Evolutionary conservation across 176 grass and related monocot genomes (phyloP).

Genomic region (Melocanna baccifera): DNA sequence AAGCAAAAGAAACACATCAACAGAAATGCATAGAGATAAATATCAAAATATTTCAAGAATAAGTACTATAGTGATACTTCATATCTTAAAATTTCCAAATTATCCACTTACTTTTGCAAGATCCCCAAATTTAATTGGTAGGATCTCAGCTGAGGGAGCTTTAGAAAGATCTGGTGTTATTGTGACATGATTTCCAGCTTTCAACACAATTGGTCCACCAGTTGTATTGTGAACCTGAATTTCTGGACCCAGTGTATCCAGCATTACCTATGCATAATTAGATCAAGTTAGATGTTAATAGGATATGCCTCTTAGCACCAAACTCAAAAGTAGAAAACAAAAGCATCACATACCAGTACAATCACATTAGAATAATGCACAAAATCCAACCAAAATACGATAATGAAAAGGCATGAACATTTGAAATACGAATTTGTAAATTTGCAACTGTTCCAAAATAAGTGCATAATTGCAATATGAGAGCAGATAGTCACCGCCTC

Average conservation of each 20-base stretch:
- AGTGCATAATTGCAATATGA: neutral
- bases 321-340: conserved; percentile 1
- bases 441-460: neutral
- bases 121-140: conserved; percentile 76
- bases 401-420: neutral
- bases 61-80: neutral
- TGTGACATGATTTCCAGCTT: conserved; percentile 65
- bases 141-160: conserved; percentile 57
- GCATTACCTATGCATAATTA: conserved; percentile 67
- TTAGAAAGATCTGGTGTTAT: conserved; percentile 78
- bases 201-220: conserved; percentile 64
- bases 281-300: conserved; percentile 9
- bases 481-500: neutral
- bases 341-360: neutral
- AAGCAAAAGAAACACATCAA: neutral
- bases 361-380: conserved; percentile 1
- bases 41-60: neutral
- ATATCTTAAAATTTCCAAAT: neutral
- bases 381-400: neutral
- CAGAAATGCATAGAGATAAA: neutral
- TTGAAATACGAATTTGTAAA: neutral
- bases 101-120: conserved; percentile 76
- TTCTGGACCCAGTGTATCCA: conserved; percentile 97
- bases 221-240: conserved; percentile 84
- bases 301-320: neutral